Evolutionary conservation across 108 stramenopile species (phyloP), one percentile per base, ranked within the genome.

Genomic region (Stephanodiscus triporus): DNA sequence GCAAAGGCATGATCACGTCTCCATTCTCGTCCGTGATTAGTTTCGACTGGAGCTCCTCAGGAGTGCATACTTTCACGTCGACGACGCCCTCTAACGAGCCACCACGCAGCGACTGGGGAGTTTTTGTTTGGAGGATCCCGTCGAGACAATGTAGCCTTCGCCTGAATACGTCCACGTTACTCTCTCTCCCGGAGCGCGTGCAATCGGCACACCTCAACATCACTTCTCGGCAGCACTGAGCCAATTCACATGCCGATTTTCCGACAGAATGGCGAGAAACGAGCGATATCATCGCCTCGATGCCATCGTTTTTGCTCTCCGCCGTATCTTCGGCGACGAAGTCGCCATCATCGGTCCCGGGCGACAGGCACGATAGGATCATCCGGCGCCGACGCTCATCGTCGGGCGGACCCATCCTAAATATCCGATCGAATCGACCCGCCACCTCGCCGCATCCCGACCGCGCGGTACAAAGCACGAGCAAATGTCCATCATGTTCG

Each of bases 61-160:
- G 79, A 2, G 90, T 67, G 9, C 77, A 55, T 0, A 95, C 83
- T 32, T 47, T 75, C 89, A 95, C 88, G 58, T 95, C 94, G 40
- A 93, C 83, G 53, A 89, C 79, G 50, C 89, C 87, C 43, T 86
- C 85, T 9, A 86, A 67, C 26, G 83, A 78, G 1, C 88, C 89
- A 43, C 51, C 69, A 42, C 81, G 75, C 20, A 95, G 76, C 38
- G 91, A 91, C 50, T 82, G 80, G 27, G 94, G 91, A 11, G 67
- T 54, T 14, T 69, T 72, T 14, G 65, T 45, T 51, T 83, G 74
- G 2, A 95, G 37, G 40, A 81, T 66, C 63, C 63, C 29, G 38
- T 82, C 86, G 57, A 95, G 73, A 26, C 47, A 63, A 14, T 16
- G 29, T 9, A 90, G 65, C 64, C 84, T 76, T 20, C 32, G 48